Base-by-base conservation (phyloP, 331 rosid genomes). In the Stylosanthes scabra region DNA sequence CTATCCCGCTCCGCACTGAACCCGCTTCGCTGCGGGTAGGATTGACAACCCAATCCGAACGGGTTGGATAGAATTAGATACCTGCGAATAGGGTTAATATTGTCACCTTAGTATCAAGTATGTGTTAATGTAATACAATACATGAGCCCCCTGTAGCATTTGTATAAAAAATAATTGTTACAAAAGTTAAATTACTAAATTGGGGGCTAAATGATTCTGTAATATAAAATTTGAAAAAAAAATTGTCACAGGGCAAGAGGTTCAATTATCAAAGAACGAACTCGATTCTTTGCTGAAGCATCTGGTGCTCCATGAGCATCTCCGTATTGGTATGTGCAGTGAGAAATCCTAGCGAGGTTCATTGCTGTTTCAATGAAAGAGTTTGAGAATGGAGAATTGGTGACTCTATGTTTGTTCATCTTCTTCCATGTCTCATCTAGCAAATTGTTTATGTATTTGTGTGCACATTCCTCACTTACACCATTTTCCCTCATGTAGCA, bases 301-400 rank as follows among this genome's bases (percentile, higher is more conserved):
- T 83, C 71, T 0, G 82, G 87, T 10, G 79, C 79, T 10, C 87
- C 84, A 61, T 71, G 82, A 0, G 45, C 87, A 61, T 83, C 87
- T 75, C 84, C 87, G 28, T 79, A 2, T 1, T 60, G 77, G 25
- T 83, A 76, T 0, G 78, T 71, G 78, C 78, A 81, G 0, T 67
- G 80, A 13, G 87, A 41, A 55, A 79, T 75, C 75, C 84, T 75
- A 7, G 62, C 84, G 3, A 83, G 82, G 63, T 83, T 83, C 1
- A 60, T 47, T 11, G 66, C 44, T 28, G 3, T 55, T 67, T 79
- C 79, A 2, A 61, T 13, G 15, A 79, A 79, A 47, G 47, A 11
- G 75, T 66, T 62, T 29, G 82, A 14, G 28, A 79, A 79, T 3
- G 63, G 47, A 62, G 77, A 67, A 16, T 49, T 2, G 1, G 16